A percentile compares a stretch with the other conserved stretches of the same genome.
Evolutionary conservation across 2,329 filamentous ascomycete species (phyloP).

Genomic region (Claviceps maximensis): DNA sequence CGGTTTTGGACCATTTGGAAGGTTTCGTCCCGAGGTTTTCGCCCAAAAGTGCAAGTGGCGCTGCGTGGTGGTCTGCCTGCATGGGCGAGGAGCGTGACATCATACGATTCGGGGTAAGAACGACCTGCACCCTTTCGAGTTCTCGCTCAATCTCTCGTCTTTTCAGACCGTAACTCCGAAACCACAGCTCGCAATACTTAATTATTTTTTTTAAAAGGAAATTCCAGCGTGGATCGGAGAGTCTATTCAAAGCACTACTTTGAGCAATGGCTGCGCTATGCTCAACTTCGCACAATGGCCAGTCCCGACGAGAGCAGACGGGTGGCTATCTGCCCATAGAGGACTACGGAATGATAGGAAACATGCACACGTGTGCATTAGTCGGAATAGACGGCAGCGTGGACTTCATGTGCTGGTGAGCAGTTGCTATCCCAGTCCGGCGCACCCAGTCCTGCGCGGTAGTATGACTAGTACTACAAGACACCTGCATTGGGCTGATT

Average conservation of each 20-base stretch:
- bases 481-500: neutral
- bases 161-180: neutral
- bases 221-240: too few relatives aligned
- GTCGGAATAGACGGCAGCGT: conserved; percentile 61
- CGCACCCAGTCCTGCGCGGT: neutral
- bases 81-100: neutral
- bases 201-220: neutral
- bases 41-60: neutral
- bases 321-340: conserved; percentile 51
- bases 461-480: neutral
- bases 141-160: neutral
- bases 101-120: neutral
- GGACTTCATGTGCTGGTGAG: conserved; percentile 66
- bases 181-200: neutral
- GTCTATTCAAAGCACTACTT: neutral
- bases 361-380: conserved; percentile 68
- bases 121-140: neutral
- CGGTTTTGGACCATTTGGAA: too few relatives aligned
- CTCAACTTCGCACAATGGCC: conserved; percentile 19
- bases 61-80: neutral
- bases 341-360: conserved; percentile 68
- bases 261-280: conserved; percentile 20
- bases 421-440: neutral
- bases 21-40: too few relatives aligned
- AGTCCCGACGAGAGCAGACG: conserved; percentile 20